phyloP scores from a whole-genome alignment of 176 grass and related monocot species.

The Alopecurus myosuroides region DNA sequence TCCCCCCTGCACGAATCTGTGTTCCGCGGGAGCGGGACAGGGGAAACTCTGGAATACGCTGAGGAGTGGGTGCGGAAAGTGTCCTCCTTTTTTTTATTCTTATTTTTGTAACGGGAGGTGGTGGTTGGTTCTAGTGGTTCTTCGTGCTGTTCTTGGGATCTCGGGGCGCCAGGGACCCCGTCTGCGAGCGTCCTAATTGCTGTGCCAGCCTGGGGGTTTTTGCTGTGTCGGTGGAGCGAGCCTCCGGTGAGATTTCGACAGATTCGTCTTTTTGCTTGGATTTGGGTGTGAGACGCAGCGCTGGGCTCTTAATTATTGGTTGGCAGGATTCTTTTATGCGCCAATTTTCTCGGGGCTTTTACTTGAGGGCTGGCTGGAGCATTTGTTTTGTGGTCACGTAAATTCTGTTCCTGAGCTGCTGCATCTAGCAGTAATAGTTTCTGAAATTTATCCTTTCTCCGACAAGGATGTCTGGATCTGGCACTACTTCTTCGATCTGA shows the following conservation, averaged over 20 bases:
- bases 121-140: not conserved
- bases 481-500: not conserved
- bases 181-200: conserved; percentile 3
- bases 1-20: not conserved
- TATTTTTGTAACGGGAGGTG: not conserved
- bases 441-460: not conserved
- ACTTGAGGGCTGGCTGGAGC: not conserved
- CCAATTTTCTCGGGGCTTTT: not conserved
- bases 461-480: not conserved
- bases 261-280: conserved; percentile 9
- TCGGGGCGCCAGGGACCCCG: not conserved
- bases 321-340: not conserved
- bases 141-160: conserved; percentile 12
- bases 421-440: not conserved
- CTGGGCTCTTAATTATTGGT: not conserved
- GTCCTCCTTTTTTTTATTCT: not conserved
- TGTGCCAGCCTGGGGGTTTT: not conserved
- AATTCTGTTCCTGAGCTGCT: not conserved
- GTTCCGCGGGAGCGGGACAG: not conserved
- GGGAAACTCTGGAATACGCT: not conserved
- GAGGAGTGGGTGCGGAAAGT: not conserved
- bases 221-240: conserved; percentile 38
- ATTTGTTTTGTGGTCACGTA: no score
- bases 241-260: conserved; percentile 20
- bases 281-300: not conserved